A percentile compares a stretch with the other conserved stretches of the same genome.
phyloP scores from a whole-genome alignment of 441 rosid species.

The Arabidopsis lyrata region DNA sequence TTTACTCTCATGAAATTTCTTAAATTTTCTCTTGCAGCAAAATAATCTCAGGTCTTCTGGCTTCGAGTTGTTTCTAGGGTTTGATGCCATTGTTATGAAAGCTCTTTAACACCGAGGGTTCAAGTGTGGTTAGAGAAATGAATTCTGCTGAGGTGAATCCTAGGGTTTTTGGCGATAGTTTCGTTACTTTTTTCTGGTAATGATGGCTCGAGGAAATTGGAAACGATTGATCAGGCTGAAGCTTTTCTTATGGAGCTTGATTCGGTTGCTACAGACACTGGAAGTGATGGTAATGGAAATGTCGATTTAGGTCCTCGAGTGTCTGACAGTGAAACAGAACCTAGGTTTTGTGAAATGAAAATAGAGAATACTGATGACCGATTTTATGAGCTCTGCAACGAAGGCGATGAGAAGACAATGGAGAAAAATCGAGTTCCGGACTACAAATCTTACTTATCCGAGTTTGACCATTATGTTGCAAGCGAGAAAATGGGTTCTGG shows the following conservation, averaged over 20 bases:
- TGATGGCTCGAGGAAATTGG: neutral
- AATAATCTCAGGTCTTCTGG: neutral
- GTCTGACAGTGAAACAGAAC: neutral
- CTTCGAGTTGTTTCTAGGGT: slow-evolving; percentile 4
- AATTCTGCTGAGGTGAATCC: slow-evolving; percentile 33
- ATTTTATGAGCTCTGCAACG: slow-evolving; percentile 29
- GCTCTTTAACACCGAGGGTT: slow-evolving; percentile 9
- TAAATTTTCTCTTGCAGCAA: slow-evolving; percentile 4
- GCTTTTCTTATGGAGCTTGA: neutral
- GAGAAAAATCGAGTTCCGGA: slow-evolving; percentile 39
- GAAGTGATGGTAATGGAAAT: neutral
- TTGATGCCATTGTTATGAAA: slow-evolving; percentile 14
- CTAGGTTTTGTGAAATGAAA: neutral
- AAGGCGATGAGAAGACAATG: slow-evolving; percentile 9
- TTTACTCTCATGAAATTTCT: neutral
- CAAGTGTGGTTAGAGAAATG: neutral
- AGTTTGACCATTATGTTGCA: slow-evolving; percentile 81
- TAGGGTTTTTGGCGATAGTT: slow-evolving; percentile 40
- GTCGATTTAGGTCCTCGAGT: neutral
- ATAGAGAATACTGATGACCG: slow-evolving; percentile 6
- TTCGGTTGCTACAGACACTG: neutral
- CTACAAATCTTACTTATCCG: slow-evolving; percentile 59
- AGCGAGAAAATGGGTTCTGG: slow-evolving; percentile 59
- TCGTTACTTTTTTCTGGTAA: neutral
- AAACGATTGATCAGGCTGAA: neutral